These are phyloP conservation scores for Paramecium caudatum DNA, from an alignment of 73 alveolate genomes.

Conservation along the genomic window DNA sequence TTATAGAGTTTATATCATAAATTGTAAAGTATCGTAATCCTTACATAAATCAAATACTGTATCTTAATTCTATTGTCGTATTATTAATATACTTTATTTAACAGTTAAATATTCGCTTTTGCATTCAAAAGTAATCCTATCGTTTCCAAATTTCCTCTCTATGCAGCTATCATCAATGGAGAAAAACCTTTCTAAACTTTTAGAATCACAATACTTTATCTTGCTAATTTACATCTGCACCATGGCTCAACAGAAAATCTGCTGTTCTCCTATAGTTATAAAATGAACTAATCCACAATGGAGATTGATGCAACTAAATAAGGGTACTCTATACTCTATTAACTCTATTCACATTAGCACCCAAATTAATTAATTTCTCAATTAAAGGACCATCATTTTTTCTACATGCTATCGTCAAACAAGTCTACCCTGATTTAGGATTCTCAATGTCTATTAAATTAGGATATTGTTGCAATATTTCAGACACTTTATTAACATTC, in stretches of 20 bases:
- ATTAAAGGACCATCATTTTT: constrained; percentile 59
- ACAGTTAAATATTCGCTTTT: constrained; percentile 40
- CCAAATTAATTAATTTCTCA: neutral
- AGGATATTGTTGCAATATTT: constrained; percentile 49
- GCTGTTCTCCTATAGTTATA: constrained; percentile 56
- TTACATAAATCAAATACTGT: constrained; percentile 63
- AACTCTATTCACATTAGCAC: constrained; percentile 12
- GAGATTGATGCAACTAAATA: constrained; percentile 36
- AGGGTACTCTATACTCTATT: constrained; percentile 11
- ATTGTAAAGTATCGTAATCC: constrained; percentile 57
- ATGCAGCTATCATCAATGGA: constrained; percentile 65
- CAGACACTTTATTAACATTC: constrained; percentile 24
- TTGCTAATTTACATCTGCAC: constrained; percentile 47
- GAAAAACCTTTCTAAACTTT: constrained; percentile 57
- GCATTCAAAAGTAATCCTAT: constrained; percentile 53
- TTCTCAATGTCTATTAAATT: constrained; percentile 48
- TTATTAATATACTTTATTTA: constrained; percentile 43
- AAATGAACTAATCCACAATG: constrained; percentile 62
- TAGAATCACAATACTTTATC: constrained; percentile 12
- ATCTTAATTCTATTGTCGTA: constrained; percentile 35
- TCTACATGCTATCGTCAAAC: constrained; percentile 45
- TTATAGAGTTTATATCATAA: constrained; percentile 2
- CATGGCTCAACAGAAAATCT: constrained; percentile 41
- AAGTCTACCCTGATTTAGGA: constrained; percentile 44
- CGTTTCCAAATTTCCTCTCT: constrained; percentile 56